These are phyloP conservation scores for Phoenix dactylifera DNA, from an alignment of 176 grass and related monocot species.

Conservation along the genomic window DNA sequence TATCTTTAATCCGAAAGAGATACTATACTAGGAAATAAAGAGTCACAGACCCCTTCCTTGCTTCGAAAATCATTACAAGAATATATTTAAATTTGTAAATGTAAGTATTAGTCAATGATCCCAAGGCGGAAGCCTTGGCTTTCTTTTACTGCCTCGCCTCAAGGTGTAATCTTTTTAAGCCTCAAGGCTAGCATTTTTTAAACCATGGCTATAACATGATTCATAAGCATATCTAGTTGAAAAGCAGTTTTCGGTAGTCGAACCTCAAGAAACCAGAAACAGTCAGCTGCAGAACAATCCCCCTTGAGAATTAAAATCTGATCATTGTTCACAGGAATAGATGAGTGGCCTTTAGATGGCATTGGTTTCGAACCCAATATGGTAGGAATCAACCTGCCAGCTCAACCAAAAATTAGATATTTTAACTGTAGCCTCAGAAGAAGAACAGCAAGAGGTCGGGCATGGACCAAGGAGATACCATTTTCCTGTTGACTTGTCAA, in stretches of 20 bases:
- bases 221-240: no score
- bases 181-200: no score
- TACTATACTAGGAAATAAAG: no score
- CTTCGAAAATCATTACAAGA: no score
- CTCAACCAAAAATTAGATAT: slow-evolving; percentile 8
- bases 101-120: no score
- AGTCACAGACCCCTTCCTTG: no score
- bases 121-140: no score
- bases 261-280: slow-evolving; percentile 89
- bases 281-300: slow-evolving; percentile 56
- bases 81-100: no score
- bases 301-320: slow-evolving; percentile 69
- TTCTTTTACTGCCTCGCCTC: no score
- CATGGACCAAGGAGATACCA: slow-evolving; percentile 35
- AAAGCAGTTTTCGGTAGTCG: background rate
- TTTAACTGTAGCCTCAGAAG: background rate
- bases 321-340: slow-evolving; percentile 38
- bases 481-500: slow-evolving; percentile 44
- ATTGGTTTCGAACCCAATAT: slow-evolving; percentile 52
- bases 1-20: no score
- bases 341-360: slow-evolving; percentile 31
- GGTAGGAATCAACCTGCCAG: slow-evolving; percentile 45
- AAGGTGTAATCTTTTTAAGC: no score
- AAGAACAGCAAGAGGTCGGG: background rate
- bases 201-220: no score